Percentiles rank a stretch among this genome's conserved stretches.
Conservation (phyloP, 23 red algal species). For the Gracilaria vermiculophylla region DNA sequence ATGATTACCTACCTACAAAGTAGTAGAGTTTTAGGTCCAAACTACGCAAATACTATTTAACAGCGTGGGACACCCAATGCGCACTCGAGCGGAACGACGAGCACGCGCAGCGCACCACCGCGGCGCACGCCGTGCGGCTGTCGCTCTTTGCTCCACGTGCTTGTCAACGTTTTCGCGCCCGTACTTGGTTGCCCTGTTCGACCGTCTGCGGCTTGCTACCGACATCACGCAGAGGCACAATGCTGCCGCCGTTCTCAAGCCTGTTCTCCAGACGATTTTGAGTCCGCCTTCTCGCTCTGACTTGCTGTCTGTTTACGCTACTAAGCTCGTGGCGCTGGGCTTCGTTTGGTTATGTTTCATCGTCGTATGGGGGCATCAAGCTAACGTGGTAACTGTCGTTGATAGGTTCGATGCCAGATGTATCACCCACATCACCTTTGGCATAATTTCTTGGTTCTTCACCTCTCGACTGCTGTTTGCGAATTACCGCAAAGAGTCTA, state of each 20-base stretch:
- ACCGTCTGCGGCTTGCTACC: too few species aligned
- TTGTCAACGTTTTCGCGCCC: too few species aligned
- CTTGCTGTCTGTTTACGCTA: constrained; percentile 42
- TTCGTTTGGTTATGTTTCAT: constrained; percentile 57
- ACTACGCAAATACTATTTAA: too few species aligned
- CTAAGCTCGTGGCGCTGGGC: constrained; percentile 46
- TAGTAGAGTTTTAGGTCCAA: too few species aligned
- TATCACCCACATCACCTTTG: constrained; percentile 31
- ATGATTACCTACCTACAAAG: too few species aligned
- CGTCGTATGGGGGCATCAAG: constrained; percentile 59
- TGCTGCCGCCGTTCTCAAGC: neutral
- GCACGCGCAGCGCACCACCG: too few species aligned
- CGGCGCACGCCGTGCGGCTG: too few species aligned
- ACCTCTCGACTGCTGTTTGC: constrained; percentile 24
- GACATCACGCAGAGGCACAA: constrained; percentile 9
- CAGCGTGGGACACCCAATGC: too few species aligned
- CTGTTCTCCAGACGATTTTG: constrained; percentile 25
- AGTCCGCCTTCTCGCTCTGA: constrained; percentile 50
- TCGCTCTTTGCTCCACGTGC: too few species aligned
- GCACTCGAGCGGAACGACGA: too few species aligned
- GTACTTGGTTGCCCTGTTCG: too few species aligned
- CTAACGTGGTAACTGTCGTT: constrained; percentile 30
- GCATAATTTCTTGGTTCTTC: constrained; percentile 28
- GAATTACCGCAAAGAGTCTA: constrained; percentile 39
- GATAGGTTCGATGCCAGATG: constrained; percentile 26